Evolutionary conservation across 108 stramenopile species (phyloP), one percentile per base, ranked within the genome.

Genomic region (Skeletonema tropicum): DNA sequence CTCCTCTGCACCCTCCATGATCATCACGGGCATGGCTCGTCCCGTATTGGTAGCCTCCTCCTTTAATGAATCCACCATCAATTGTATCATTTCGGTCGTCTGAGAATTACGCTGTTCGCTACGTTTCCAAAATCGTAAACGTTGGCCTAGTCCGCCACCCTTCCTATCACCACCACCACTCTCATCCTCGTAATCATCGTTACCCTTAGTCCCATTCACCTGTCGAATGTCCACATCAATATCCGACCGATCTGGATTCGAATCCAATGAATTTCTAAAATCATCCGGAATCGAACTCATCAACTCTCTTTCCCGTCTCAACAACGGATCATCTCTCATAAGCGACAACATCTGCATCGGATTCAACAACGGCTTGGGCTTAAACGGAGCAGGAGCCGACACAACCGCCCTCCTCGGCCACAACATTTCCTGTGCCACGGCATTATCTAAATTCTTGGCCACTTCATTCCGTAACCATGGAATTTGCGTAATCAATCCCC

Each of bases 331-430:
- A 57, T 80, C 73, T 62, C 73, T 69, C 79, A 80, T 74, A 12
- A 74, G 31, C 48, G 66, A 52, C 29, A 79, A 6, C 41, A 79
- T 57, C 61, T 79, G 79, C 55, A 68, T 73, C n/a, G 79, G 79
- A 62, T 79, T 79, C 60, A 79, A 36, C n/a, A 79, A 55, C 13
- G 72, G 71, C 31, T 79, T 79, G 19, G 72, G 25, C 58, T 79
- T 79, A 23, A 57, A 68, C 1, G 79, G 79, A 55, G 66, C 60
- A 11, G 79, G 79, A 2, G 79, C 79, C 57, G 88, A 85, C 1
- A 88, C 71, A 6, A 88, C 88, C 32, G 63, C 68, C 6, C 88
- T 62, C 12, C 75, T 26, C 6, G 88, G 88, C 88, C 84, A 88
- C 32, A 88, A 61, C 30, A 86, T 61, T 72, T 84, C 76, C 13